Evolutionary conservation across 306 rosid genomes (phyloP), one percentile per base, ranked within the genome.

Genomic region (Casuarina equisetifolia): DNA sequence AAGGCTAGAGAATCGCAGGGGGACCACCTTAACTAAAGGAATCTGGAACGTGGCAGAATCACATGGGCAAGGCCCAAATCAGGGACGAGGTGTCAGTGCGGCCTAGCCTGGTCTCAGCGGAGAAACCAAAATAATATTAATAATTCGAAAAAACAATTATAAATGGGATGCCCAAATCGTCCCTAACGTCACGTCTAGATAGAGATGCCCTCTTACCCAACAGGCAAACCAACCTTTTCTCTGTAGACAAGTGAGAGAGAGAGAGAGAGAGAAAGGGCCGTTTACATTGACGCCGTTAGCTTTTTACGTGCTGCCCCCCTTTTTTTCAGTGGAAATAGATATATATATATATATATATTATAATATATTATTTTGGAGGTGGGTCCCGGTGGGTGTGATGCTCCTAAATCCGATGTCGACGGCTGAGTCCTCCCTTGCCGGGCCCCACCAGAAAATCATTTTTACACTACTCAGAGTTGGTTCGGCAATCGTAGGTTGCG

Each of bases 351-450:
- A 17, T 25, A 25, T 25, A 25, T 25, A 25, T 25, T 25, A 25
- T 25, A 25, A 25, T 25, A 25, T 25, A 19, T 75, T 45, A 74
- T 74, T 13, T 63, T 25, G 16, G 0, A 17, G 0, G 78, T 81
- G 87, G 88, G 83, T 66, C 92, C 88, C 88, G 55, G 75, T 8
- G 71, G 32, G 53, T 46, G 9, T 69, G 87, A 81, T 80, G 87
- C 84, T 89, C 87, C 93, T 83, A 80, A 89, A 83, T 77, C 39
- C 81, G 80, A 85, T 73, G 89, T 82, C 79, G 90, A 85, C 88
- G 84, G 78, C 82, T 83, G 86, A 85, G 82, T 80, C 86, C 78
- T 67, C 80, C 68, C 76, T 61, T 20, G 81, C 82, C 86, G 82
- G 85, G 69, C 17, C 82, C 66, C 62, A 43, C 53, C 0, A 15